These are phyloP conservation scores for Panicum miliaceum DNA, from an alignment of 176 grass and related monocot species.

Conservation along the genomic window DNA sequence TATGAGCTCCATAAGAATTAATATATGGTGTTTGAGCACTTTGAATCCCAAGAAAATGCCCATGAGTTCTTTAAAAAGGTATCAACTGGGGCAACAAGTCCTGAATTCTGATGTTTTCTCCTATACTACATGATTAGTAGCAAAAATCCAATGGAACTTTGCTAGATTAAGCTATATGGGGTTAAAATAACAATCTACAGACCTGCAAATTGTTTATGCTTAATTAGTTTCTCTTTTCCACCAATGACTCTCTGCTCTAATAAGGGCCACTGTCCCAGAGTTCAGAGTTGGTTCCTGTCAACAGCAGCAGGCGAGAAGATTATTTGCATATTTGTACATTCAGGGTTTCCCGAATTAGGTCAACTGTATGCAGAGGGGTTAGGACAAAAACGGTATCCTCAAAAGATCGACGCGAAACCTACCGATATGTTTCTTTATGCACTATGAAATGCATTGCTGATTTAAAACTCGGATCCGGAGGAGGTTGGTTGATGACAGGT, in stretches of 20 bases:
- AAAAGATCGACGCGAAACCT: neutral
- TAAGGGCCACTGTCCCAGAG: neutral
- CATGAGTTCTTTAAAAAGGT: neutral
- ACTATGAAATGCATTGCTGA: neutral
- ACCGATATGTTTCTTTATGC: neutral
- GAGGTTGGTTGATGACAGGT: neutral
- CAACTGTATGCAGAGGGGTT: neutral
- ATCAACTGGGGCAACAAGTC: neutral
- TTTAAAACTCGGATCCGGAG: neutral
- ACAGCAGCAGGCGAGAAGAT: neutral
- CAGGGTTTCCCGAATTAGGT: neutral
- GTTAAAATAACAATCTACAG: neutral
- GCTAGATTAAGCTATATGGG: neutral
- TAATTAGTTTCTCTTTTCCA: neutral
- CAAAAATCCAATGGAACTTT: slow-evolving; percentile 16
- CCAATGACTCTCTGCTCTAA: neutral
- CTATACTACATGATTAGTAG: neutral
- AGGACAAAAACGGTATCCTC: neutral
- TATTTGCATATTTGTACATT: neutral
- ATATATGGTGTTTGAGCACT: neutral
- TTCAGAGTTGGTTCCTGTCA: slow-evolving; percentile 27
- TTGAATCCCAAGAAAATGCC: neutral
- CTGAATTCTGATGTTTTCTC: slow-evolving; percentile 17
- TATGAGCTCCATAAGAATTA: neutral
- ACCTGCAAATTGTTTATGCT: slow-evolving; percentile 1